Conservation (phyloP, 1,284 basidiomycete genomes). For the Takashimella koratensis region DNA sequence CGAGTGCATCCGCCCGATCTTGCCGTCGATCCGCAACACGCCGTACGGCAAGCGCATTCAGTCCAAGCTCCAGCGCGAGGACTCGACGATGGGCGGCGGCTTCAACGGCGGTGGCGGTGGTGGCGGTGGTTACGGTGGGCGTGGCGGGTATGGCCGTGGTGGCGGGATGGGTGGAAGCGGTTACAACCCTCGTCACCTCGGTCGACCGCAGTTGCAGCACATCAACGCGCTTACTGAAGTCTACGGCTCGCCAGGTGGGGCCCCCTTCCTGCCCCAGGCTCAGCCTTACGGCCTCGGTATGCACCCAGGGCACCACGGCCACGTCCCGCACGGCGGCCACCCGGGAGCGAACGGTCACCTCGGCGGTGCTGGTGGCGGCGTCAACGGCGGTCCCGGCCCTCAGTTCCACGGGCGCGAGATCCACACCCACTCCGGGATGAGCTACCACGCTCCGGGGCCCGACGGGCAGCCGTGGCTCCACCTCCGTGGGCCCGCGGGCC, state of each 20-base stretch:
- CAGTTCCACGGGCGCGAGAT: constrained; percentile 20
- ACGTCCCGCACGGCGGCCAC: constrained; percentile 1
- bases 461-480: constrained; percentile 47
- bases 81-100: constrained; percentile 57
- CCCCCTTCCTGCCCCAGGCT: constrained; percentile 30
- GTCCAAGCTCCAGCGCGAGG: constrained; percentile 91
- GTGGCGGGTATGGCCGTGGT: constrained; percentile 44
- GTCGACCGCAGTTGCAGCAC: constrained; percentile 48
- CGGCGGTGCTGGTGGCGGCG: neutral
- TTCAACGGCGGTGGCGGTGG: constrained; percentile 49
- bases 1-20: constrained; percentile 92
- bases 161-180: constrained; percentile 31
- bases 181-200: constrained; percentile 44
- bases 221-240: constrained; percentile 50
- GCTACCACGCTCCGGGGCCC: constrained; percentile 45
- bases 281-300: constrained; percentile 20
- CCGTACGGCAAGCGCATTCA: constrained; percentile 97
- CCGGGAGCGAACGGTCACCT: neutral
- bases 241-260: constrained; percentile 42
- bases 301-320: constrained; percentile 9
- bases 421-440: constrained; percentile 41
- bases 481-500: constrained; percentile 38
- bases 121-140: constrained; percentile 48
- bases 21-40: constrained; percentile 92
- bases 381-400: constrained; percentile 8